A percentile compares a stretch with the other conserved stretches of the same genome.
These are phyloP conservation scores for Angophora floribunda DNA, from an alignment of 345 rosid species.

Conservation along the genomic window DNA sequence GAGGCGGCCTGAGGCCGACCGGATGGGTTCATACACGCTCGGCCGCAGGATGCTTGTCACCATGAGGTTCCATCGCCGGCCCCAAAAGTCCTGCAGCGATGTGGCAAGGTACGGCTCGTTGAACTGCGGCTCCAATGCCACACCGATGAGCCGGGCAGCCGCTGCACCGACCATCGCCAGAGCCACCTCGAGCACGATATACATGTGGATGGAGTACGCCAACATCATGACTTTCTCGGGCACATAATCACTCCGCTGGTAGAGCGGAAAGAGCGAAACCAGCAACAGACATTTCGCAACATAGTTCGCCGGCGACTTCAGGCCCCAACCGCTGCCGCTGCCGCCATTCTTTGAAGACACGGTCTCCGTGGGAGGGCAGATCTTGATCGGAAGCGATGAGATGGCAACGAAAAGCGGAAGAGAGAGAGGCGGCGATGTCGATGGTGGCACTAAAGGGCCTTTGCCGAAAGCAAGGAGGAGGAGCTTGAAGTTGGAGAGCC, in stretches of 20 bases:
- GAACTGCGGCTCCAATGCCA: slow-evolving; percentile 11
- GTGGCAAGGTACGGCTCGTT: slow-evolving; percentile 13
- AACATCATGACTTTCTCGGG: background rate
- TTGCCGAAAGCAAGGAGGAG: slow-evolving; percentile 12
- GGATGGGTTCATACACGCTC: background rate
- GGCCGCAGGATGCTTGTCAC: background rate
- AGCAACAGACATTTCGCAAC: background rate
- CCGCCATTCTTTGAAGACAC: background rate
- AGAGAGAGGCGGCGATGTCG: background rate
- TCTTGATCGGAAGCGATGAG: slow-evolving; percentile 8
- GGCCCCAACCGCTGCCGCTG: background rate
- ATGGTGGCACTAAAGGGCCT: slow-evolving; percentile 11
- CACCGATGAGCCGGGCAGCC: background rate
- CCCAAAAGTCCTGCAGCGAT: slow-evolving; percentile 16
- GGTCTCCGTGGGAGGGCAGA: background rate
- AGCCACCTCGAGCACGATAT: background rate
- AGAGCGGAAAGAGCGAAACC: background rate
- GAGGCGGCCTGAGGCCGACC: background rate
- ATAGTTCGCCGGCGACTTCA: background rate
- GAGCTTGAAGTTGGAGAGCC: slow-evolving; percentile 30
- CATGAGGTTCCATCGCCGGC: background rate
- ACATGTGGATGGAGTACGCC: background rate
- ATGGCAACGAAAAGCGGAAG: background rate
- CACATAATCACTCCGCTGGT: background rate
- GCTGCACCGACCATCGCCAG: background rate